These are phyloP conservation scores for Erysimum cheiranthoides DNA, from an alignment of 345 rosid genomes.

Conservation along the genomic window DNA sequence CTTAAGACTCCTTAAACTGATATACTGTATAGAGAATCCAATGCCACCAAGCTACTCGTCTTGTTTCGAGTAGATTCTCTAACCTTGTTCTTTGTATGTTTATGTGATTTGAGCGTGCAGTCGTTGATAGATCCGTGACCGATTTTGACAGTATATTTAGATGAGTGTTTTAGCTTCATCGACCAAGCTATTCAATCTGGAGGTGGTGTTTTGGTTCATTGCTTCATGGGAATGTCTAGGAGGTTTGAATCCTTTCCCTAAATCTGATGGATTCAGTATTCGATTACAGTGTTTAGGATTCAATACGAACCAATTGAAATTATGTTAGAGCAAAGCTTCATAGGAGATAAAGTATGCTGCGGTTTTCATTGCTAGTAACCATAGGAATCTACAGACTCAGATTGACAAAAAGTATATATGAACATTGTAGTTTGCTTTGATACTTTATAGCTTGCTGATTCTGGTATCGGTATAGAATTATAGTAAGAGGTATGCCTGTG, in stretches of 20 bases:
- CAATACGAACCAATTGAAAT: background rate
- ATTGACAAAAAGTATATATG: background rate
- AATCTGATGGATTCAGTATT: background rate
- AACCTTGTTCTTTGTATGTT: background rate
- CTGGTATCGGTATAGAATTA: background rate
- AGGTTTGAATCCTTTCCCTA: constrained; percentile 52
- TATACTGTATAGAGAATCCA: no score
- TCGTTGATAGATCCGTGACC: constrained; percentile 63
- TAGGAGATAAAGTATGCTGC: no score
- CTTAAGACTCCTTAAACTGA: no score
- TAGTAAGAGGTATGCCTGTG: background rate
- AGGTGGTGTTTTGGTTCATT: constrained; percentile 77
- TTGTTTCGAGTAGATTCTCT: background rate
- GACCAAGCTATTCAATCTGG: constrained; percentile 71
- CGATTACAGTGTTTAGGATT: background rate
- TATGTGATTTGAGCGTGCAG: constrained; percentile 48
- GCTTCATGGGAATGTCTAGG: constrained; percentile 79
- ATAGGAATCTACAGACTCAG: constrained; percentile 10
- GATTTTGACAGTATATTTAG: constrained; percentile 63
- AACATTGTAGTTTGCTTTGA: constrained; percentile 27
- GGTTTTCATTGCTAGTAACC: background rate
- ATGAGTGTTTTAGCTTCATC: constrained; percentile 69
- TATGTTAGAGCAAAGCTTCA: background rate
- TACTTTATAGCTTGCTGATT: background rate
- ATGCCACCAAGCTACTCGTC: no score